Evolutionary conservation across 2,329 filamentous ascomycete genomes (phyloP).

Genomic region (Talaromyces sp.): DNA sequence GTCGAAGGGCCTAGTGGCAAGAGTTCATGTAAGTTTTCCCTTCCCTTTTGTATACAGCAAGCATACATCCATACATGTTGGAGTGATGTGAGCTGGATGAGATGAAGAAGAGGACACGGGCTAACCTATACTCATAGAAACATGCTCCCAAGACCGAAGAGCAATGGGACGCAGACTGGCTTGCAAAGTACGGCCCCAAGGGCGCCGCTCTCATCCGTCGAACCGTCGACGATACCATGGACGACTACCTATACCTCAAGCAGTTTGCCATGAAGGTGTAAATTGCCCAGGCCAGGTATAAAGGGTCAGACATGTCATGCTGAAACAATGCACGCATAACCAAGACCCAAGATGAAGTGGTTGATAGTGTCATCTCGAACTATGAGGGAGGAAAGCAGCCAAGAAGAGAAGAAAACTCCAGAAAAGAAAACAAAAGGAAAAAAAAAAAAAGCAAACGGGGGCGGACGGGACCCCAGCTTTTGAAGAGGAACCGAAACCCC

Average conservation of each 20-base stretch:
- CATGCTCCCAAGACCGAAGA: constrained; percentile 50
- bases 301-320: neutral
- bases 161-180: constrained; percentile 62
- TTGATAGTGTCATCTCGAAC: constrained; percentile 2
- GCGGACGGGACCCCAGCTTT: neutral
- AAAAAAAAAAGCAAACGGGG: neutral
- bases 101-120: neutral
- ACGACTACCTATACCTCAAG: constrained; percentile 67
- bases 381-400: neutral
- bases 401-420: neutral
- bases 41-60: neutral
- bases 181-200: constrained; percentile 62
- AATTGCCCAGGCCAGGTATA: neutral
- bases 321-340: neutral
- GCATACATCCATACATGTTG: neutral
- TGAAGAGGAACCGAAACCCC: neutral
- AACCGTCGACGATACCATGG: constrained; percentile 62
- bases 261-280: constrained; percentile 61
- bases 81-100: neutral
- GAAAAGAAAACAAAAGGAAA: neutral
- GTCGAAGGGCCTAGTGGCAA: constrained; percentile 72
- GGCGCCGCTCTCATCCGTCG: constrained; percentile 61
- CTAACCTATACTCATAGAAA: constrained; percentile 18
- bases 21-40: constrained; percentile 44
- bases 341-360: no score